Percentiles rank a stretch among this genome's conserved stretches.
Conservation (phyloP, 306 rosid species). For the Aeschynomene evenia region DNA sequence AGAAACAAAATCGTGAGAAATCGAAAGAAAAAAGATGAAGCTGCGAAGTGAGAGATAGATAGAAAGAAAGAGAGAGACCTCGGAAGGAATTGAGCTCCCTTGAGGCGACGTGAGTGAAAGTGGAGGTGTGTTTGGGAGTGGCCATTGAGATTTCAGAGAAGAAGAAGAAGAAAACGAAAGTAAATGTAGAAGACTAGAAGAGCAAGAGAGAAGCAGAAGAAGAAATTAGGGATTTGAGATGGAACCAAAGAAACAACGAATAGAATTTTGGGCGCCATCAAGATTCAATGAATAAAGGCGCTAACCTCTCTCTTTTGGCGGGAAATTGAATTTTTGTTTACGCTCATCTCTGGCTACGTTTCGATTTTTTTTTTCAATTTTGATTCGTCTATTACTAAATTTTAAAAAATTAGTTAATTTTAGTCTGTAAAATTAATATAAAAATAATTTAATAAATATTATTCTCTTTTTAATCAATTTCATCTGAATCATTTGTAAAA, state of each 20-base stretch:
- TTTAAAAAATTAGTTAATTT: too few species aligned
- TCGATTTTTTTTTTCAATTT: too few species aligned
- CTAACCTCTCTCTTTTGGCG: constrained; percentile 31
- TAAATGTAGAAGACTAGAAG: background rate
- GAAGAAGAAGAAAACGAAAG: background rate
- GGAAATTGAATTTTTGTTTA: constrained; percentile 26
- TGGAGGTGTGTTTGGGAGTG: constrained; percentile 31
- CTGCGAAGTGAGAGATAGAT: background rate
- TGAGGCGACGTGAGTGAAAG: constrained; percentile 49
- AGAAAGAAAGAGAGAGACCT: constrained; percentile 34
- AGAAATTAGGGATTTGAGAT: background rate
- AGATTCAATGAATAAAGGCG: background rate
- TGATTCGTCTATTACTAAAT: too few species aligned
- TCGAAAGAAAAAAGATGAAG: background rate
- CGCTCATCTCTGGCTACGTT: too few species aligned
- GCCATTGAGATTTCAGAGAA: constrained; percentile 37
- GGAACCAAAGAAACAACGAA: background rate
- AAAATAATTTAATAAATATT: too few species aligned
- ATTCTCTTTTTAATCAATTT: too few species aligned
- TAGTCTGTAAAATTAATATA: too few species aligned
- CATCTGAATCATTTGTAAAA: too few species aligned
- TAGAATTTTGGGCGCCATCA: constrained; percentile 33
- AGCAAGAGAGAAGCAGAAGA: background rate
- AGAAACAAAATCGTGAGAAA: background rate
- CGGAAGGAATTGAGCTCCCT: constrained; percentile 65